Percentiles rank a stretch among this genome's conserved stretches.
Conservation (phyloP, 2,329 filamentous ascomycete genomes). For the Xylaria sp. region DNA sequence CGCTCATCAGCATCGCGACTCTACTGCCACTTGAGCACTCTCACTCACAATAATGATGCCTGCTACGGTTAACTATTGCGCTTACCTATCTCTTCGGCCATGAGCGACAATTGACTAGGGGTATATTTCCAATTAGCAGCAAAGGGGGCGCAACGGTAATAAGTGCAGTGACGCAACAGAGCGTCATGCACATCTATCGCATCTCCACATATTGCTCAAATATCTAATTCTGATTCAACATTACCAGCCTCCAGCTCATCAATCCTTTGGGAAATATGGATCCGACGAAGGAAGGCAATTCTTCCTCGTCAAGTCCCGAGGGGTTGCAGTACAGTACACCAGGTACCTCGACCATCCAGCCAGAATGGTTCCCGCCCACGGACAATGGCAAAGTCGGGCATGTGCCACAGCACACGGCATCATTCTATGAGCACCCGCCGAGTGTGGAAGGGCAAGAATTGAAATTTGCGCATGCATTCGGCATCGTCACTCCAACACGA, state of each 20-base stretch:
- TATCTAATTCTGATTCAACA: constrained; percentile 33
- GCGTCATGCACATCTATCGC: constrained; percentile 34
- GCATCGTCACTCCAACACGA: constrained; percentile 20
- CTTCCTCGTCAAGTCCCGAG: constrained; percentile 14
- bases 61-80: neutral
- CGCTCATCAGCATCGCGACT: too few relatives aligned
- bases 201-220: constrained; percentile 37
- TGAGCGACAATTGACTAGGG: constrained; percentile 7
- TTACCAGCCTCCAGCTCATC: constrained; percentile 32
- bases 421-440: neutral
- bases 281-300: constrained; percentile 28
- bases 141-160: constrained; percentile 26
- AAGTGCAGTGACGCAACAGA: constrained; percentile 38
- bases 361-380: constrained; percentile 10
- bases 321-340: constrained; percentile 13
- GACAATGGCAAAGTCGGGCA: constrained; percentile 7
- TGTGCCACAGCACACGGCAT: neutral
- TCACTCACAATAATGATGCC: constrained; percentile 6
- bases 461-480: constrained; percentile 3
- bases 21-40: constrained; percentile 10
- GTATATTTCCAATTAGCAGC: constrained; percentile 15
- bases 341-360: constrained; percentile 13
- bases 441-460: neutral
- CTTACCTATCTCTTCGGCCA: neutral
- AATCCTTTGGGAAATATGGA: constrained; percentile 36